Evolutionary conservation across 176 grass and related monocot genomes (phyloP).

Genomic region (Pontederia crassipes): DNA sequence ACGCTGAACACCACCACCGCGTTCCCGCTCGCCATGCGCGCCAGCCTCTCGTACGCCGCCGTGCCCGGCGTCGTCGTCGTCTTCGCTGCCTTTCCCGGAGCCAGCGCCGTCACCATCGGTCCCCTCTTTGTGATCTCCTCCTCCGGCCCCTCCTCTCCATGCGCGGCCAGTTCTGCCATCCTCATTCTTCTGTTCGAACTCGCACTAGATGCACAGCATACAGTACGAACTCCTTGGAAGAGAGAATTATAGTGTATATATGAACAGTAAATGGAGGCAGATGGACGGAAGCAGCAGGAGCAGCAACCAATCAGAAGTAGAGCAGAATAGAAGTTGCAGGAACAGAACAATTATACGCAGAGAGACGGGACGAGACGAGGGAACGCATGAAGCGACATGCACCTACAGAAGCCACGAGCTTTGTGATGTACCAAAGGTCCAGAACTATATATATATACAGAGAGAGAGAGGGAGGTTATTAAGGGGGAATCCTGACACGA

Average conservation of each 20-base stretch:
- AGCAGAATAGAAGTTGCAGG: no score
- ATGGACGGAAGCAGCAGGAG: not conserved
- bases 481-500: slow-evolving; percentile 28
- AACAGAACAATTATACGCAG: no score
- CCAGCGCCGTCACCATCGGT: no score
- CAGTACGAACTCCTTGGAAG: not conserved
- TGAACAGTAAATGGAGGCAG: slow-evolving; percentile 3
- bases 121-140: slow-evolving; percentile 21
- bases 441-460: not conserved
- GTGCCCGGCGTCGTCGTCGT: not conserved
- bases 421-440: not conserved
- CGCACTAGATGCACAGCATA: no score
- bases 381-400: no score
- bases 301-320: not conserved
- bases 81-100: not conserved
- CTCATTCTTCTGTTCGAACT: not conserved
- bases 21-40: slow-evolving; percentile 63
- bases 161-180: not conserved
- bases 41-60: slow-evolving; percentile 50
- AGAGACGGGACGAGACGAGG: no score
- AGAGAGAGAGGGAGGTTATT: not conserved
- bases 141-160: slow-evolving; percentile 20
- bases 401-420: not conserved
- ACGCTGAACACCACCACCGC: slow-evolving; percentile 92
- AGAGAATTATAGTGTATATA: not conserved